Base-by-base conservation (phyloP, 2,329 filamentous ascomycete species). In the Nemania serpens region DNA sequence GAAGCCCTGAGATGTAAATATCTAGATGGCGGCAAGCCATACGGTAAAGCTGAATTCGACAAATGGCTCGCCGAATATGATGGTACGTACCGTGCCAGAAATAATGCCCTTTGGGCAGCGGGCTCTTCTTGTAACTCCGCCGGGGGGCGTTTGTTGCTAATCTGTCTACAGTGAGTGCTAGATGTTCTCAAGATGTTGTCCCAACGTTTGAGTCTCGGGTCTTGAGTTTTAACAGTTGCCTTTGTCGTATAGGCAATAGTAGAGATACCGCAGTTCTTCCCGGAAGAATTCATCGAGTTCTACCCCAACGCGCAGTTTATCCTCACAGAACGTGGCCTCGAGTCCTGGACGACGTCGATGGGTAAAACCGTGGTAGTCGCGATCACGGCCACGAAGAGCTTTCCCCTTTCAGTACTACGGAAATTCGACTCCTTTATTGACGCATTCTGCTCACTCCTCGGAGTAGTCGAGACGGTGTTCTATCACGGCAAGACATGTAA, bases 291-390 rank as follows among this genome's bases (percentile, higher is more conserved):
- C 52, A 64, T 73, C 33, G 58, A 66, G 36, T 65, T 58, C 41
- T 74, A 75, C 22, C 73, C 74, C 0, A 60, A 74, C 12, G 71
- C 74, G 2, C 73, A 69, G 54, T 75, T 74, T 54, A 73, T 76
- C 36, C 68, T 75, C 45, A 71, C 70, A 0, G 73, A 75, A 48
- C 72, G 75, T 9, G 67, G 68, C 18, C 55, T 68, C 0, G 68
- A 72, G n/a, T 65, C 66, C 12, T 75, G 74, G 74, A 55, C 61
- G 11, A 66, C 48, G 42, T 74, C 71, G 12, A 65, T 76, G 53
- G 60, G 63, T 18, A 72, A 71, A n/a, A 70, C 72, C 1, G 37
- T 62, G 9, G 56, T 50, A 3, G 58, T 58, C 0, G 58, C 67
- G 37, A 52, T 66, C 5, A 59, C 48, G 11, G 42, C 63, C 15